phyloP scores from a whole-genome alignment of 148 eudicot genomes.

The Rhododendron mucronatum region DNA sequence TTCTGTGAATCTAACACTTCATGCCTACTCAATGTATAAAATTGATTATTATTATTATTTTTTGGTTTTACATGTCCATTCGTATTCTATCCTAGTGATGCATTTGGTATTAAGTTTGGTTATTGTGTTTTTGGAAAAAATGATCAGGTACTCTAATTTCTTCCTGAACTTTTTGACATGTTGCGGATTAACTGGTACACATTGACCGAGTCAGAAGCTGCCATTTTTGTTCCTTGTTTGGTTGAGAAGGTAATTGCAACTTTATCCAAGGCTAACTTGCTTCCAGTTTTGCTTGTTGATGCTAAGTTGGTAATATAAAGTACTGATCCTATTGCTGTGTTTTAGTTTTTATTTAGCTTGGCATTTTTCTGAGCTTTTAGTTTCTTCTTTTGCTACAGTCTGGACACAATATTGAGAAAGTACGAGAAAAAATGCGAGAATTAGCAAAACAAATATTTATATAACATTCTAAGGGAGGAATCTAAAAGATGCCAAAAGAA shows the following conservation, averaged over 20 bases:
- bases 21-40: conserved; percentile 74
- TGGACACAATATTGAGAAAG: conserved; percentile 90
- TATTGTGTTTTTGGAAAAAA: not conserved
- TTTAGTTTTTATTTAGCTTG: not conserved
- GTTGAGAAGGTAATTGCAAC: conserved; percentile 67
- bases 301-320: not conserved
- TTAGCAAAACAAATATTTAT: conserved; percentile 62
- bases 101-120: not conserved
- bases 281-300: not conserved
- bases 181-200: conserved; percentile 76
- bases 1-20: conserved; percentile 88
- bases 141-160: conserved; percentile 77
- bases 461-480: no score
- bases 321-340: not conserved
- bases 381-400: conserved; percentile 8
- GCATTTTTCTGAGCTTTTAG: not conserved
- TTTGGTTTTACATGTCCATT: not conserved
- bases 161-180: conserved; percentile 10
- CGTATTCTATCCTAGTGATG: not conserved
- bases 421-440: conserved; percentile 81
- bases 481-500: no score
- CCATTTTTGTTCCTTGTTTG: conserved; percentile 84
- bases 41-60: not conserved
- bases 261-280: not conserved
- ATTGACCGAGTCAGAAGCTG: conserved; percentile 85